Percentiles rank a stretch among this genome's conserved stretches.
Conservation (phyloP, 176 grass and related monocot genomes). For the Eragrostis nindensis region DNA sequence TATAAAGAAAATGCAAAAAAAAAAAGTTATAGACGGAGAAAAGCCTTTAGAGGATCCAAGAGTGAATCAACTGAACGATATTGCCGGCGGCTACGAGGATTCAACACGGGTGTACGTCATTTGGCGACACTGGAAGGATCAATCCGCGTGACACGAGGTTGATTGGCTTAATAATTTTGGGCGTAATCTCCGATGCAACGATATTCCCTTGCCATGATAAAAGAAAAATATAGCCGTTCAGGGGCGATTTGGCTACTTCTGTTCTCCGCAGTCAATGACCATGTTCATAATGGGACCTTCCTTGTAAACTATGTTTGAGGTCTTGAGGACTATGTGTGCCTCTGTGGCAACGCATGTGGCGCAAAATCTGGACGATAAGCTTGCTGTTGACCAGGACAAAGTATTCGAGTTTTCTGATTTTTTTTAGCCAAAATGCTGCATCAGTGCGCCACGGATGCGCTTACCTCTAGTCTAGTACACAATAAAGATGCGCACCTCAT, state of each 20-base stretch:
- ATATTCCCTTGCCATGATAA: background rate
- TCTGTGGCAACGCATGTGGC: background rate
- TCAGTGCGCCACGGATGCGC: background rate
- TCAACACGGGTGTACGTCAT: slow-evolving; percentile 10
- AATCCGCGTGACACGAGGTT: background rate
- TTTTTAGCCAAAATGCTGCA: background rate
- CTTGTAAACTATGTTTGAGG: background rate
- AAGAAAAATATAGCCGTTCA: background rate
- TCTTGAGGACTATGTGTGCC: no score
- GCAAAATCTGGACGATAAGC: background rate
- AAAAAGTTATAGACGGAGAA: no score
- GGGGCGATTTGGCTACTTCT: background rate
- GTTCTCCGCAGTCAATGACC: background rate
- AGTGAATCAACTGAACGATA: background rate
- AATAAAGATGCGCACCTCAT: background rate
- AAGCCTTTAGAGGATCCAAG: no score
- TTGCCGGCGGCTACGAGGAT: background rate
- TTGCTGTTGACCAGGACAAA: background rate
- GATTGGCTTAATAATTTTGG: background rate
- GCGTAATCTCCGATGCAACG: background rate
- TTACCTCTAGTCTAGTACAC: background rate
- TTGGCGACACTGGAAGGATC: background rate
- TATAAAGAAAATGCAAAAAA: background rate
- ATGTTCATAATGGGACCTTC: background rate
- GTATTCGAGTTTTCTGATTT: background rate